Evolutionary conservation across 2,329 filamentous ascomycete genomes (phyloP), one percentile per base, ranked within the genome.

Genomic region (Lachnellula suecica): DNA sequence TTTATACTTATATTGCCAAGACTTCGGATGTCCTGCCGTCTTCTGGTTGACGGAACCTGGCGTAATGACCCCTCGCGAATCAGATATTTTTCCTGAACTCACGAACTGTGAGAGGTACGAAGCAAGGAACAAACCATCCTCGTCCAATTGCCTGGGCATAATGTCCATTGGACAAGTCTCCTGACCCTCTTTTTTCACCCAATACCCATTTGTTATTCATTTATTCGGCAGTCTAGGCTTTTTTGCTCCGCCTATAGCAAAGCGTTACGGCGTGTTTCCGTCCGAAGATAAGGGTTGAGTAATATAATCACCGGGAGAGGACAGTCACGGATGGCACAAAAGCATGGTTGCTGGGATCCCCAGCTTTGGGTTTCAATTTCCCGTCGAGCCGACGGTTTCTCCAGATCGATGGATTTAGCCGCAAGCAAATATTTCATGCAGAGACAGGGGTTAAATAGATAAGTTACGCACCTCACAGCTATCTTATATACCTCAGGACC

Each of bases 1-100:
- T 53, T 41, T 54, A 56, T 53, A 52, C 37, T 40, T 51, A 54
- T 53, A 56, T 35, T 56, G 54, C 52, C 54, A 58, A 53, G 49
- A 34, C 4, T 10, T 43, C 41, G 41, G 42, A 27, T 11, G n/a
- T 11, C 20, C 9, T 31, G 46, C 43, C 27, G 24, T 23, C 35
- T 35, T 44, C 37, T 55, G 41, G 44, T 53, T 42, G 27, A 53
- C 45, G 41, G 43, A 53, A 53, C 17, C 20, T 27, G 29, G n/a
- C 8, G 25, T 20, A 20, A 38, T 29, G 25, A 29, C 46, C 31
- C 42, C n/a, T 2, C 19, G 20, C 23, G n/a, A 38, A 46, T 47
- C 19, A 19, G 13, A 19, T 44, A 24, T 24, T n/a, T 22, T 22
- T 40, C 37, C 1, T 40, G 37, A 37, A 7, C 20, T n/a, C 34